Evolutionary conservation across 2,329 filamentous ascomycete species (phyloP), one percentile per base, ranked within the genome.

Genomic region (Venturia nashicola): DNA sequence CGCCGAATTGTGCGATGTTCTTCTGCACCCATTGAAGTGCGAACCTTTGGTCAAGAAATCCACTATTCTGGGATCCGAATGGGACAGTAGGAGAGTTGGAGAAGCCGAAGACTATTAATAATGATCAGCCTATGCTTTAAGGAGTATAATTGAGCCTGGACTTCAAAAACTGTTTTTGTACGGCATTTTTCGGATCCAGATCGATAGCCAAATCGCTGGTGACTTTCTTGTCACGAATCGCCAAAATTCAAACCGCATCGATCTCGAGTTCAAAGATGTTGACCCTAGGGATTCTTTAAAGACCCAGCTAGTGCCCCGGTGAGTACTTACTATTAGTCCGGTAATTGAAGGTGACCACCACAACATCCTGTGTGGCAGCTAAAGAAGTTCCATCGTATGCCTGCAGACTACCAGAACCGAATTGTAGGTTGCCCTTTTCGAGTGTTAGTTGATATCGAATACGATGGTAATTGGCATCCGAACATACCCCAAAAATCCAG

Each of bases 41-140:
- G 18, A 71, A 66, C 8, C 73, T 67, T 65, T 76, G 74, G 61
- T 76, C 74, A 2, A 74, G 65, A 61, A 75, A 74, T n/a, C 74
- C 74, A 0, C 73, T 67, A 51, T 76, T 76, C 32, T 69, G 70
- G 7, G 67, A 67, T 1, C 65, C 67, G n/a, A 68, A 34, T 5
- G 74, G 73, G 9, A 77, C 64, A 67, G 75, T 67, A 65, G 75
- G 66, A 65, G 74, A 65, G 65, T 68, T 68, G 67, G 73, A 71
- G 68, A 79, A 78, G 12, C 76, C 76, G 66, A 78, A 78, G n/a
- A 74, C 73, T 48, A 42, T 42, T 2, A 5, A 8, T 2, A 14
- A 12, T 42, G 16, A 42, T 42, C 40, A 42, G 40, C 40, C 2
- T 42, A 12, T 42, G 40, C 9, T 42, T 9, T 5, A 5, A 14